Conservation (phyloP, 768 basidiomycete species). For the Rhodosporidiobolus odoratus region DNA sequence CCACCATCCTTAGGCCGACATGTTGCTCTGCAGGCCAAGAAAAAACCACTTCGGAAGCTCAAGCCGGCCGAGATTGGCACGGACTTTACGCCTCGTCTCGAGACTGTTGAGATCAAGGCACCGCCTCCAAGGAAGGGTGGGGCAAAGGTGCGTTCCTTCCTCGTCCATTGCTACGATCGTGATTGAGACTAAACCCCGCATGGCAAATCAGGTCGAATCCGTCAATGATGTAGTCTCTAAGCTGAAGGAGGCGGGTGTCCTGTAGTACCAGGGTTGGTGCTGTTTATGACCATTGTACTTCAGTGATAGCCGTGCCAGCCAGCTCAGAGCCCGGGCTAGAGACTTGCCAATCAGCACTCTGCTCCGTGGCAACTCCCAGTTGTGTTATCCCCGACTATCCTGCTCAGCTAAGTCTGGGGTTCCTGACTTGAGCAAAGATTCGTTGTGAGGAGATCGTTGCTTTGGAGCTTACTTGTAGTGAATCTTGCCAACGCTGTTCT, state of each 20-base stretch:
- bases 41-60: slow-evolving; percentile 86
- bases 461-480: too few species aligned
- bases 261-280: too few species aligned
- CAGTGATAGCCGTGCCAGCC: too few species aligned
- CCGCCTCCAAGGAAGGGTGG: slow-evolving; percentile 88
- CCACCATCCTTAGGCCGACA: background rate
- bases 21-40: slow-evolving; percentile 71
- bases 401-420: too few species aligned
- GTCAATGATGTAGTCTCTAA: slow-evolving; percentile 86
- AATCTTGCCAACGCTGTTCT: too few species aligned
- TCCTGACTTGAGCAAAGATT: too few species aligned
- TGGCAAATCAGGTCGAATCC: slow-evolving; percentile 56
- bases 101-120: slow-evolving; percentile 80
- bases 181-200: slow-evolving; percentile 1
- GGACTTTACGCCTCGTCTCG: slow-evolving; percentile 73
- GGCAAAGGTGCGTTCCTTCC: slow-evolving; percentile 60
- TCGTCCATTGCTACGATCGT: background rate
- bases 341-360: too few species aligned
- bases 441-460: too few species aligned
- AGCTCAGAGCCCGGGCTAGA: too few species aligned
- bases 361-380: too few species aligned
- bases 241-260: slow-evolving; percentile 75
- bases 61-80: slow-evolving; percentile 71
- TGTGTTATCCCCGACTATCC: too few species aligned
- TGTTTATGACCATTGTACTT: too few species aligned